Evolutionary conservation across 2,329 filamentous ascomycete species (phyloP).

Genomic region (Sarocladium kiliense): DNA sequence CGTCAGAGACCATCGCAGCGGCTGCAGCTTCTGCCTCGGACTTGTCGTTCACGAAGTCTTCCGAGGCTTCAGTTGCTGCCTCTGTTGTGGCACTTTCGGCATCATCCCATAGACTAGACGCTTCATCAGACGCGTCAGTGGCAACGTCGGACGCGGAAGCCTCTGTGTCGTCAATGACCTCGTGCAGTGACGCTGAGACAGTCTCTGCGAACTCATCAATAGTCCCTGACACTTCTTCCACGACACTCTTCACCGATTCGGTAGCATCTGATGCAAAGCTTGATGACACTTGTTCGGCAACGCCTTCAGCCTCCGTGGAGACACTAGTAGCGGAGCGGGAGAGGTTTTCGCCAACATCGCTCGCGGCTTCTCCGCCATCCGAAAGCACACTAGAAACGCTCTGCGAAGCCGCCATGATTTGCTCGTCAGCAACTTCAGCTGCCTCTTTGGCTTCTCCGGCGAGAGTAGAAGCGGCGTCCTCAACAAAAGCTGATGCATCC

Average conservation of each 20-base stretch:
- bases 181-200: constrained; percentile 9
- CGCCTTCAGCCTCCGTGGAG: constrained; percentile 13
- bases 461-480: constrained; percentile 11
- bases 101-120: constrained; percentile 9
- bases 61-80: constrained; percentile 13
- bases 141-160: constrained; percentile 3
- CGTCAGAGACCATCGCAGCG: constrained; percentile 19
- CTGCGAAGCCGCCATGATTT: constrained; percentile 11
- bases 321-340: constrained; percentile 13
- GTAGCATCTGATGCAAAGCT: constrained; percentile 12
- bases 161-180: background rate
- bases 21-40: constrained; percentile 19
- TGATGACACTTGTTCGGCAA: constrained; percentile 13
- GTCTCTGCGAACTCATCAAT: constrained; percentile 14
- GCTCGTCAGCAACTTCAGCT: background rate
- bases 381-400: constrained; percentile 11
- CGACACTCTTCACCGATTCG: background rate
- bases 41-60: constrained; percentile 13
- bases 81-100: constrained; percentile 16
- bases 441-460: background rate
- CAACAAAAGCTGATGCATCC: constrained; percentile 11
- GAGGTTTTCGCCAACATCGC: constrained; percentile 8
- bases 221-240: constrained; percentile 15
- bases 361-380: constrained; percentile 9
- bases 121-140: background rate